These are phyloP conservation scores for Aspergillus neoniger DNA, from an alignment of 2,329 filamentous ascomycete species.

Conservation along the genomic window DNA sequence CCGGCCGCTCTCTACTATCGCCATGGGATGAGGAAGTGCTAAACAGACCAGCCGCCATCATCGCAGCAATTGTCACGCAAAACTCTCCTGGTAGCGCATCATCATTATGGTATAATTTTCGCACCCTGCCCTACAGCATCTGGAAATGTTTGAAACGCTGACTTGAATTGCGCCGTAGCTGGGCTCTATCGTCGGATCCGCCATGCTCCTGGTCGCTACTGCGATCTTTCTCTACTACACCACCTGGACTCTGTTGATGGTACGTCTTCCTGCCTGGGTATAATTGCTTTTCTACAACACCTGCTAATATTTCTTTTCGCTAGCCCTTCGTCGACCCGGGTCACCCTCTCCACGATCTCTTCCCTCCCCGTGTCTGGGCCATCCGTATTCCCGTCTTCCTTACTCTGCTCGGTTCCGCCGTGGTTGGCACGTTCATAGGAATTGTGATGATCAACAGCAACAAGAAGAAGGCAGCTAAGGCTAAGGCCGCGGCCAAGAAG, in stretches of 20 bases:
- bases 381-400: slow-evolving; percentile 98
- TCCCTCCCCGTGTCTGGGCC: slow-evolving; percentile 96
- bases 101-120: slow-evolving; percentile 31
- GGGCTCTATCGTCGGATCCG: slow-evolving; percentile 79
- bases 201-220: slow-evolving; percentile 73
- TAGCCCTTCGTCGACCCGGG: slow-evolving; percentile 97
- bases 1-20: slow-evolving; percentile 8
- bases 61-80: background rate
- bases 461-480: slow-evolving; percentile 94
- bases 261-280: slow-evolving; percentile 47
- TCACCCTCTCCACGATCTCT: slow-evolving; percentile 90
- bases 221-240: slow-evolving; percentile 88
- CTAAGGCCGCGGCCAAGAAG: slow-evolving; percentile 80
- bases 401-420: slow-evolving; percentile 84
- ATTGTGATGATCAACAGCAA: slow-evolving; percentile 99
- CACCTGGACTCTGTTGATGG: slow-evolving; percentile 96
- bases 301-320: background rate
- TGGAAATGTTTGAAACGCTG: slow-evolving; percentile 6
- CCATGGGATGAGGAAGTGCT: background rate
- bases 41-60: background rate
- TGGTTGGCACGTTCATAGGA: slow-evolving; percentile 92
- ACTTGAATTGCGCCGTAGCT: slow-evolving; percentile 59
- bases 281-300: background rate
- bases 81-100: background rate
- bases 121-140: background rate